Conservation (phyloP, 768 basidiomycete genomes). For the Lepiota brunneoincarnata region DNA sequence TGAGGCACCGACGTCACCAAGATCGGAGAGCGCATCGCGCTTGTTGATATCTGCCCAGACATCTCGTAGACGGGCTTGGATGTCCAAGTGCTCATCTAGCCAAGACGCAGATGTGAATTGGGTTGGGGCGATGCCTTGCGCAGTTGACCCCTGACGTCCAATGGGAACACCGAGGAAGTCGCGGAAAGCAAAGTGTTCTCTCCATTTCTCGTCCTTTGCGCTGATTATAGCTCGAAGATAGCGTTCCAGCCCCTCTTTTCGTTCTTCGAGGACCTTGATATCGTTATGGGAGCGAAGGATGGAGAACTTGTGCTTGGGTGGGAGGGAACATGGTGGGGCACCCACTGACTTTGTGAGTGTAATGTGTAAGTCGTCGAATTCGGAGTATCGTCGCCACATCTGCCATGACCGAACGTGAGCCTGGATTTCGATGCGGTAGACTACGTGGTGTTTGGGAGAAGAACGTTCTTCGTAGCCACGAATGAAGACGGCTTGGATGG, state of each 20-base stretch:
- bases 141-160: slow-evolving; percentile 43
- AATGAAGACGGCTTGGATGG: slow-evolving; percentile 76
- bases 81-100: slow-evolving; percentile 84
- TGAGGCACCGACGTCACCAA: slow-evolving; percentile 69
- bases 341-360: slow-evolving; percentile 78
- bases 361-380: slow-evolving; percentile 84
- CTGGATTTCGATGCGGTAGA: slow-evolving; percentile 81
- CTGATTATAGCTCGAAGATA: slow-evolving; percentile 87
- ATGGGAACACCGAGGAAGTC: slow-evolving; percentile 86
- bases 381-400: slow-evolving; percentile 92
- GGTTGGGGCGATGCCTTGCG: slow-evolving; percentile 25
- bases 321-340: slow-evolving; percentile 77
- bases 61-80: slow-evolving; percentile 75
- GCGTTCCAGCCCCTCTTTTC: slow-evolving; percentile 70
- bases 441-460: slow-evolving; percentile 73
- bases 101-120: slow-evolving; percentile 78
- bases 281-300: slow-evolving; percentile 60
- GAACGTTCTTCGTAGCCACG: slow-evolving; percentile 66
- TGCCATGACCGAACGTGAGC: slow-evolving; percentile 92
- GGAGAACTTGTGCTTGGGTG: slow-evolving; percentile 79
- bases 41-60: slow-evolving; percentile 85
- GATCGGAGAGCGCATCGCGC: slow-evolving; percentile 79
- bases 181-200: slow-evolving; percentile 73
- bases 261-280: slow-evolving; percentile 69
- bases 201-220: slow-evolving; percentile 80